Conservation (phyloP, 192 early-diverging fungal genomes). For the Rhizophagus prolifer region DNA sequence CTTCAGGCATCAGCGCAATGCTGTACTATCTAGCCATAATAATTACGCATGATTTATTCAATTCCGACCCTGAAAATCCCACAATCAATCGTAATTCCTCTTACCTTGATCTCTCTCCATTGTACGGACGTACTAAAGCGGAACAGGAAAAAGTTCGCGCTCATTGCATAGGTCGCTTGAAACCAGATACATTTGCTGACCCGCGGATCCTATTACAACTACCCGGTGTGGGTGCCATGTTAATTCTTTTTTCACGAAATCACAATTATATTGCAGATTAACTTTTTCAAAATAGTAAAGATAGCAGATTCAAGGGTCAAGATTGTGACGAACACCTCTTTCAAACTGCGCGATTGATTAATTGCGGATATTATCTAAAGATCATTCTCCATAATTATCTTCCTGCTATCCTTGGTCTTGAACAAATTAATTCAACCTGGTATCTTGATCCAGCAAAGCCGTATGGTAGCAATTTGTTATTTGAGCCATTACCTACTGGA, state of each 20-base stretch:
- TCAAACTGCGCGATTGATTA: slow-evolving; percentile 51
- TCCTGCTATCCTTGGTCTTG: slow-evolving; percentile 43
- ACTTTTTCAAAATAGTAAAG: slow-evolving; percentile 41
- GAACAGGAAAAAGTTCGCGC: background rate
- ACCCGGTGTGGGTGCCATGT: slow-evolving; percentile 37
- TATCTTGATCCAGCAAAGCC: background rate
- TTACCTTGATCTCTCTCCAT: slow-evolving; percentile 40
- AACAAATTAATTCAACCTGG: background rate
- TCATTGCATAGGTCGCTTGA: background rate
- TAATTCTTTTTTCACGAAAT: slow-evolving; percentile 51
- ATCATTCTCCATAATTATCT: slow-evolving; percentile 48
- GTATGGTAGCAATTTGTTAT: background rate
- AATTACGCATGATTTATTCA: slow-evolving; percentile 49
- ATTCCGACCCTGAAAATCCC: slow-evolving; percentile 37
- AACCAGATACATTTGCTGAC: slow-evolving; percentile 12
- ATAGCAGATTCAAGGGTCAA: slow-evolving; percentile 41
- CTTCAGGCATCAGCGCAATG: slow-evolving; percentile 40
- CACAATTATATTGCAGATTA: slow-evolving; percentile 54
- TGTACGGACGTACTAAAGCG: slow-evolving; percentile 40
- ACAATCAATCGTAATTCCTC: slow-evolving; percentile 41
- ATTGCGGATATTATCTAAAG: slow-evolving; percentile 46
- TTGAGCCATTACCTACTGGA: background rate
- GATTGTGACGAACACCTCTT: slow-evolving; percentile 49
- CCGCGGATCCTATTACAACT: slow-evolving; percentile 30
- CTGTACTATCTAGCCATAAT: slow-evolving; percentile 42